Evolutionary conservation across 148 eudicot genomes (phyloP).

Genomic region (Limonium bicolor): DNA sequence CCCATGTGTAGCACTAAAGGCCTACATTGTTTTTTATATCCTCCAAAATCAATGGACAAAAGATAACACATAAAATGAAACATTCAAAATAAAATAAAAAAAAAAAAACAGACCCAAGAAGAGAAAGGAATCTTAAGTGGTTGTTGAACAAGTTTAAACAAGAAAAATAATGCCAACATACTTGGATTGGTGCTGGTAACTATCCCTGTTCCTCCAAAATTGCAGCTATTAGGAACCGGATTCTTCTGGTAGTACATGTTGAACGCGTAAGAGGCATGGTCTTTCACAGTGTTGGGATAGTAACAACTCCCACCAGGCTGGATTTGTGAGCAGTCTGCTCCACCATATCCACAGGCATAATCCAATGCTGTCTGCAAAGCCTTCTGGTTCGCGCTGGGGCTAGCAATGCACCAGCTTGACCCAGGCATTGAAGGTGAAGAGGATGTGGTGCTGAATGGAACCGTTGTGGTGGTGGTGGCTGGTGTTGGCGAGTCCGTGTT

Average conservation of each 20-base stretch:
- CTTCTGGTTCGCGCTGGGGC: slow-evolving; percentile 26
- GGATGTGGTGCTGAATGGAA: slow-evolving; percentile 11
- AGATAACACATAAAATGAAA: background rate
- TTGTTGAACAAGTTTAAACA: background rate
- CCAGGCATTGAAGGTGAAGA: slow-evolving; percentile 17
- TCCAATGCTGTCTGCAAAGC: slow-evolving; percentile 48
- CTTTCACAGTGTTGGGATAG: slow-evolving; percentile 27
- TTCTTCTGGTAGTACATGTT: slow-evolving; percentile 61
- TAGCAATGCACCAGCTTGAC: slow-evolving; percentile 58
- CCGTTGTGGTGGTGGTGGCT: too few species aligned
- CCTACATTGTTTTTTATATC: slow-evolving; percentile 1
- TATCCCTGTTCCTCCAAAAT: slow-evolving; percentile 52
- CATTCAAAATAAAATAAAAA: background rate
- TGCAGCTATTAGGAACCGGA: slow-evolving; percentile 64
- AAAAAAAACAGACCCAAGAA: too few species aligned
- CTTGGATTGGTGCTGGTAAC: slow-evolving; percentile 90
- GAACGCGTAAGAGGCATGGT: slow-evolving; percentile 63
- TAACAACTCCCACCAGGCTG: slow-evolving; percentile 41
- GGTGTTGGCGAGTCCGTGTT: slow-evolving; percentile 34
- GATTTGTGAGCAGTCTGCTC: slow-evolving; percentile 44
- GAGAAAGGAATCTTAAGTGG: too few species aligned
- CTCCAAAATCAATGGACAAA: background rate
- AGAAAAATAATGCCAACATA: slow-evolving; percentile 20
- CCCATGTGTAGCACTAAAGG: slow-evolving; percentile 1
- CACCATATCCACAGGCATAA: slow-evolving; percentile 62